Percentiles rank a stretch among this genome's conserved stretches.
These are phyloP conservation scores for Orbilia blumenaviensis DNA, from an alignment of 2,329 filamentous ascomycete genomes.

Conservation along the genomic window DNA sequence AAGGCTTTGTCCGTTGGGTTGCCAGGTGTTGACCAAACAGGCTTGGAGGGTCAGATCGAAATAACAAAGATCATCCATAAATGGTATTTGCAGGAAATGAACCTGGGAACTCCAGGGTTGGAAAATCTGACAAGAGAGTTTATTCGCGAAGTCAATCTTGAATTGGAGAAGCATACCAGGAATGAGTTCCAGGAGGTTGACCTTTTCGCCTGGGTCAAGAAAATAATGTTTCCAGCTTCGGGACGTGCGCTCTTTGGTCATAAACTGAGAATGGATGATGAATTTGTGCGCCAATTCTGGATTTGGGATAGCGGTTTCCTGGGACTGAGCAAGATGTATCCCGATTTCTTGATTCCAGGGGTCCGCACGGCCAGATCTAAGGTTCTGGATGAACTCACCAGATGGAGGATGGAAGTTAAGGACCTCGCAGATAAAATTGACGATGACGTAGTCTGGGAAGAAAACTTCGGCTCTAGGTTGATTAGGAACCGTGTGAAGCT, in stretches of 20 bases:
- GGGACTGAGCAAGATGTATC: conserved; percentile 28
- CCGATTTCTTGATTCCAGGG: conserved; percentile 45
- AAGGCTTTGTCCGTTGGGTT: not conserved
- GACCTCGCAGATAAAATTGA: conserved; percentile 15
- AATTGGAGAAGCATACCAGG: not conserved
- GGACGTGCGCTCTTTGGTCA: conserved; percentile 36
- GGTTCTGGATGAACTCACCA: conserved; percentile 11
- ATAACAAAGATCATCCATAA: conserved; percentile 21
- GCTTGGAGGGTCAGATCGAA: conserved; percentile 12
- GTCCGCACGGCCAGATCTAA: conserved; percentile 15
- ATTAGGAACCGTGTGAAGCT: conserved; percentile 34
- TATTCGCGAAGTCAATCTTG: conserved; percentile 15
- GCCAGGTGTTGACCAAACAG: conserved; percentile 26
- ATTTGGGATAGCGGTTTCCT: conserved; percentile 36
- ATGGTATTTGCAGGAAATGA: conserved; percentile 23
- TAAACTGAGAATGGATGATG: conserved; percentile 24
- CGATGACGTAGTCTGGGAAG: conserved; percentile 42
- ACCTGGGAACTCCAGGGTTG: not conserved
- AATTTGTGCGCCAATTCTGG: conserved; percentile 27
- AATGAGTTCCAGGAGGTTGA: conserved; percentile 21
- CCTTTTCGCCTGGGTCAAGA: conserved; percentile 37
- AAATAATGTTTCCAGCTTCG: conserved; percentile 36
- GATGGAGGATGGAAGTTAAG: conserved; percentile 35
- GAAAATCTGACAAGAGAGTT: conserved; percentile 28
- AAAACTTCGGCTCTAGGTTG: conserved; percentile 32